These are phyloP conservation scores for Phytopythium vexans DNA, from an alignment of 352 stramenopile genomes.

Conservation along the genomic window DNA sequence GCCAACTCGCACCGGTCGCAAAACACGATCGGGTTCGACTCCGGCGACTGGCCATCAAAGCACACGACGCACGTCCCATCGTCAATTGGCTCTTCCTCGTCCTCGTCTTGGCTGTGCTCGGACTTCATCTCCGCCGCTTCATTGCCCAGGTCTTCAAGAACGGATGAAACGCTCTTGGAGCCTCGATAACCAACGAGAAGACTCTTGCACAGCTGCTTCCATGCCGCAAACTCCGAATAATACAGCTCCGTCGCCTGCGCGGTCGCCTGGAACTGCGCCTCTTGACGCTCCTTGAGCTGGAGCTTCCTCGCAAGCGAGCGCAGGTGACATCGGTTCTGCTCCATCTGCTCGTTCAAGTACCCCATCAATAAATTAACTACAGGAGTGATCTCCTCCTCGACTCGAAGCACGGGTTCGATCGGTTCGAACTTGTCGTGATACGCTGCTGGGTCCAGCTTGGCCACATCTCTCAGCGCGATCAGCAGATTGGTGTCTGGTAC, in stretches of 20 bases:
- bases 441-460: not conserved
- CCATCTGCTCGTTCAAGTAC: constrained; percentile 69
- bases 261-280: constrained; percentile 19
- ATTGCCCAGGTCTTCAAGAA: constrained; percentile 10
- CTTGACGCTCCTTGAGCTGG: constrained; percentile 23
- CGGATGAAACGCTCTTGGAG: constrained; percentile 5
- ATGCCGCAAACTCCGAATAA: constrained; percentile 71
- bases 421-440: not conserved
- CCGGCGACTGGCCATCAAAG: constrained; percentile 85
- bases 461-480: constrained; percentile 32
- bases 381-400: constrained; percentile 63
- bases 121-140: not conserved
- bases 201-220: constrained; percentile 73
- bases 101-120: constrained; percentile 13
- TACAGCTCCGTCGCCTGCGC: constrained; percentile 55
- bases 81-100: constrained; percentile 61
- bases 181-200: constrained; percentile 57
- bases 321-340: constrained; percentile 64
- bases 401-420: not conserved
- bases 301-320: constrained; percentile 49
- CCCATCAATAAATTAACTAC: constrained; percentile 76
- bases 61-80: constrained; percentile 88
- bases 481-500: constrained; percentile 33
- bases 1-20: constrained; percentile 87
- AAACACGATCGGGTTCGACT: constrained; percentile 89